A percentile compares a stretch with the other conserved stretches of the same genome.
Conservation (phyloP, 1,284 basidiomycete species). For the Peniophora sp. region DNA sequence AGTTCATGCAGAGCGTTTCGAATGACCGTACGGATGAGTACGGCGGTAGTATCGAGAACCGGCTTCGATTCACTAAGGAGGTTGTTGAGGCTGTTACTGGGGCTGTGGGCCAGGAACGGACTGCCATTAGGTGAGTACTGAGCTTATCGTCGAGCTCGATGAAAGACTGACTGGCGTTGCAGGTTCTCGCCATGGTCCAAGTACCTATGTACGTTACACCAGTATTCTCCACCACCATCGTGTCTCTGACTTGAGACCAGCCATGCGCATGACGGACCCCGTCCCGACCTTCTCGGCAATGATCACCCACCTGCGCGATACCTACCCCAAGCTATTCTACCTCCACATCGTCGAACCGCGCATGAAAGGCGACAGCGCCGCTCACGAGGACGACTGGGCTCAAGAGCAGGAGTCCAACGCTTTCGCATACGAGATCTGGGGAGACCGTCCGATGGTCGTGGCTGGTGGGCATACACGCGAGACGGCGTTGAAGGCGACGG, state of each 20-base stretch:
- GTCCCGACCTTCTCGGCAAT: slow-evolving; percentile 3
- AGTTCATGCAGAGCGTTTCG: slow-evolving; percentile 29
- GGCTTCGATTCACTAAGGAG: slow-evolving; percentile 40
- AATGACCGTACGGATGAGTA: slow-evolving; percentile 55
- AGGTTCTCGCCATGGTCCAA: slow-evolving; percentile 34
- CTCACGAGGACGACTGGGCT: not conserved
- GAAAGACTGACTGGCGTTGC: no score
- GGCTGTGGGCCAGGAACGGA: slow-evolving; percentile 19
- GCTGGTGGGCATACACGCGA: slow-evolving; percentile 27
- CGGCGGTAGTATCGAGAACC: slow-evolving; percentile 49
- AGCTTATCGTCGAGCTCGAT: no score
- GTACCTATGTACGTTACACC: slow-evolving; percentile 12
- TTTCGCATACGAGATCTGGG: slow-evolving; percentile 26
- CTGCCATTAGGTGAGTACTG: slow-evolving; percentile 29
- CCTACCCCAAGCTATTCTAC: not conserved
- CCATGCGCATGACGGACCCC: slow-evolving; percentile 14
- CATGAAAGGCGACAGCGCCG: slow-evolving; percentile 9
- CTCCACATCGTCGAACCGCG: slow-evolving; percentile 36
- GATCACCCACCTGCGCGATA: slow-evolving; percentile 3
- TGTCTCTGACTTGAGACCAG: slow-evolving; percentile 12
- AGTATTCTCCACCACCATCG: not conserved
- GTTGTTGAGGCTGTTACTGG: slow-evolving; percentile 25
- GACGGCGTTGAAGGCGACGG: slow-evolving; percentile 19
- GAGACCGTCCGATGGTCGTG: slow-evolving; percentile 23
- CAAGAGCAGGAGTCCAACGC: slow-evolving; percentile 18